Evolutionary conservation across 75 land plant species (phyloP), one percentile per base, ranked within the genome.

Genomic region (Picea sitchensis): DNA sequence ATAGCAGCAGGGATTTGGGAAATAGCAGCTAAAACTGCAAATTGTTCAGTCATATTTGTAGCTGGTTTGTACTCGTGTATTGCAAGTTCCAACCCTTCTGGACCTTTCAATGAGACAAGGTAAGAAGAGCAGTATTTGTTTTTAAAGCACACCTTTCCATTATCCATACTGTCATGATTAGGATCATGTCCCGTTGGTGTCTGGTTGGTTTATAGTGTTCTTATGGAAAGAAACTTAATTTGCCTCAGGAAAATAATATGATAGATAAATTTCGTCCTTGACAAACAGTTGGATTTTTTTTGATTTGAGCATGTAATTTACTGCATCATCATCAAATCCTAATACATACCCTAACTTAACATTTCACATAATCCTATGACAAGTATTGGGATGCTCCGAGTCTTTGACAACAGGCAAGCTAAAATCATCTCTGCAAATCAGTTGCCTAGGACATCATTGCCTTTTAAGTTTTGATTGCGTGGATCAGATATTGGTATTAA

Each of bases 11-110:
- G 97, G 87, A 36, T 84, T 90, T 79, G 98, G 30, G 87, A 86
- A 58, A 96, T 72, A 47, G 98, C 95, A 36, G 92, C 88, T 77
- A 96, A 80, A 71, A 95, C 98, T 41, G 98, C 90, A 91, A 96
- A 89, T 76, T 96, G 98, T n/a, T 96, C 99, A 34, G 95, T 96
- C 95, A 96, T 89, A 75, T 94, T 96, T 72, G 95, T 90, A 44
- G 98, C 98, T 36, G 87, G 67, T 58, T 80, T 88, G 69, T 95
- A 96, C 60, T 94, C 98, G 14, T 85, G 60, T 78, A 92, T 51
- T 26, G 86, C 93, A 73, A 96, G 92, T 59, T 92, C 87, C 14
- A 88, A 88, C 30, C 84, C 47, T 79, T 94, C 91, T 20, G 92
- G 84, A 59, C 89, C 93, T 69, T 92, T 83, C 78, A 96, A 74